A percentile compares a stretch with the other conserved stretches of the same genome.
These are phyloP conservation scores for Nakaseomyces sp. DNA, from an alignment of 1,139 yeast species.

Conservation along the genomic window DNA sequence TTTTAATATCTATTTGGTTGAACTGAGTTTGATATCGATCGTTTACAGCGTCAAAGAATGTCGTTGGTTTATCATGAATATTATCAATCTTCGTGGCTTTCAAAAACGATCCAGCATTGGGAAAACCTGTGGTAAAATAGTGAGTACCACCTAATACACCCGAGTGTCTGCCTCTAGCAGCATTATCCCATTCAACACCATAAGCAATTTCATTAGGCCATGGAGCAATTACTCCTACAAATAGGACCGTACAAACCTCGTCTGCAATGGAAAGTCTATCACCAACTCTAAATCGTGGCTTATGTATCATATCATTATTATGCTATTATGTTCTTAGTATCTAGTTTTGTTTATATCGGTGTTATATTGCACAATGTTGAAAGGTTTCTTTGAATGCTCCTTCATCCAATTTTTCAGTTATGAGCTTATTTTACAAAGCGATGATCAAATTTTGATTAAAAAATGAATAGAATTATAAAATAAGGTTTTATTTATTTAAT, in stretches of 20 bases:
- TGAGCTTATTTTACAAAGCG: too few species aligned
- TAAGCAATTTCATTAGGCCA: conserved; percentile 56
- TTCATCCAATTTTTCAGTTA: too few species aligned
- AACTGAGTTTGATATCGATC: conserved; percentile 37
- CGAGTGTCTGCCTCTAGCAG: conserved; percentile 44
- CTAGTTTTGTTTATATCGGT: too few species aligned
- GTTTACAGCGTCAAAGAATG: conserved; percentile 44
- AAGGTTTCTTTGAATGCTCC: too few species aligned
- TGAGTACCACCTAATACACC: conserved; percentile 40
- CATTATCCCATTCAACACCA: conserved; percentile 86
- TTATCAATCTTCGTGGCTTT: conserved; percentile 36
- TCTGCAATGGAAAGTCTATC: conserved; percentile 43
- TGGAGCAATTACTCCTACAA: conserved; percentile 46
- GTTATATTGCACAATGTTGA: too few species aligned
- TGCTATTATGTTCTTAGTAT: too few species aligned
- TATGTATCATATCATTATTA: conserved; percentile 6
- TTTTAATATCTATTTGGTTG: conserved; percentile 30
- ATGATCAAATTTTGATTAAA: background rate
- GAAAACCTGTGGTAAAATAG: conserved; percentile 36
- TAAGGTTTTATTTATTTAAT: background rate
- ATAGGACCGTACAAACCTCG: conserved; percentile 55
- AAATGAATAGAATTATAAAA: background rate
- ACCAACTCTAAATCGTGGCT: conserved; percentile 23
- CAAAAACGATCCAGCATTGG: conserved; percentile 57
- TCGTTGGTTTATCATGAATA: conserved; percentile 25